phyloP scores from a whole-genome alignment of 2,329 filamentous ascomycete species.

The Ceratocystis eucalypticola region DNA sequence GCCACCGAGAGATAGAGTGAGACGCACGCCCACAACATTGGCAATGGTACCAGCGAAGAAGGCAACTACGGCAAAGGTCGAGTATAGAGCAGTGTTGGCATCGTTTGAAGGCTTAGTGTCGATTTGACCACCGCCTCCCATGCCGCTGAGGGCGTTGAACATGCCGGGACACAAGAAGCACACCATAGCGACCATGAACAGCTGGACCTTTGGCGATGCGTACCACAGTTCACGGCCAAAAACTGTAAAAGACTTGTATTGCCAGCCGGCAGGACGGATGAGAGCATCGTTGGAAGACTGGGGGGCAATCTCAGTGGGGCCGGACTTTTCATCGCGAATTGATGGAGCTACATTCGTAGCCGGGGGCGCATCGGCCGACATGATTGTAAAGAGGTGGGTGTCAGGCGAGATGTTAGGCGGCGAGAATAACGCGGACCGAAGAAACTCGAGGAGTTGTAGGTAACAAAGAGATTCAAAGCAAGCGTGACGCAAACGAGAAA shows the following conservation, averaged over 20 bases:
- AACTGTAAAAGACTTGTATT: slow-evolving; percentile 49
- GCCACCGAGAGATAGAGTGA: slow-evolving; percentile 57
- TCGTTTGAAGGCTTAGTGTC: slow-evolving; percentile 45
- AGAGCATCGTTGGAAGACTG: slow-evolving; percentile 13
- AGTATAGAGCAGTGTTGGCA: slow-evolving; percentile 58
- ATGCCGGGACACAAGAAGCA: slow-evolving; percentile 56
- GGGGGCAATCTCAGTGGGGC: slow-evolving; percentile 10
- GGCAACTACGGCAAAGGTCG: slow-evolving; percentile 53
- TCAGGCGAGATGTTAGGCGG: too few relatives aligned
- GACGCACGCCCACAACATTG: slow-evolving; percentile 59
- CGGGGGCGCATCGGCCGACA: background rate
- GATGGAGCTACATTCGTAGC: slow-evolving; percentile 10
- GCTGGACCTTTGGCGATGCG: slow-evolving; percentile 58
- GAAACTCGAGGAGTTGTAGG: too few relatives aligned
- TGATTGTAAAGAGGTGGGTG: background rate
- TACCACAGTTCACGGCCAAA: slow-evolving; percentile 48
- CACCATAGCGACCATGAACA: slow-evolving; percentile 48
- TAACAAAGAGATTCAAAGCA: too few relatives aligned
- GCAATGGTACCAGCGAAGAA: slow-evolving; percentile 65
- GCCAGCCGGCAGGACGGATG: slow-evolving; percentile 44
- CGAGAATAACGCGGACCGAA: too few relatives aligned
- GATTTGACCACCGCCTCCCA: slow-evolving; percentile 50
- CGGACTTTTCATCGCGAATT: slow-evolving; percentile 19
- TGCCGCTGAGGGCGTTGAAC: slow-evolving; percentile 54
- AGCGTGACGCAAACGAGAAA: too few relatives aligned